Conservation (phyloP, 352 stramenopile genomes). For the Phytophthora nicotianae region DNA sequence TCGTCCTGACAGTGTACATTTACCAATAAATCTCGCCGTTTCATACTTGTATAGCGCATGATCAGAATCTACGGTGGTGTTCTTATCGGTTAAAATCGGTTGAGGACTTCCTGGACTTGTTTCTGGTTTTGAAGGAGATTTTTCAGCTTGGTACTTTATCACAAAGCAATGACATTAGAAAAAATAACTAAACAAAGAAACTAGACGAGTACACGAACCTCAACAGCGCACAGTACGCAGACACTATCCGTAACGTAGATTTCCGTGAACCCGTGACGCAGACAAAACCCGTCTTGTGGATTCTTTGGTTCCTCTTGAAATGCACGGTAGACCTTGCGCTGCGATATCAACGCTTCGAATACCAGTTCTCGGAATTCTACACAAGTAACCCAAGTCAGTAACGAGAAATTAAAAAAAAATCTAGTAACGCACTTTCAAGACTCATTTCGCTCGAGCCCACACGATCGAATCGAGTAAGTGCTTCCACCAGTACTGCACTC, state of each 20-base stretch:
- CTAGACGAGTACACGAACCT: conserved; percentile 36
- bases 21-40: neutral
- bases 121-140: conserved; percentile 4
- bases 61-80: neutral
- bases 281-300: conserved; percentile 45
- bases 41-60: neutral
- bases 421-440: conserved; percentile 47
- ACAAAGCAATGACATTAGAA: neutral
- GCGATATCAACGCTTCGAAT: conserved; percentile 40
- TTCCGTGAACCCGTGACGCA: conserved; percentile 54
- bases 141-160: conserved; percentile 24
- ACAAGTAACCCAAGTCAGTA: neutral
- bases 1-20: neutral
- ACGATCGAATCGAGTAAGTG: conserved; percentile 56
- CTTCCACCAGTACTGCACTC: conserved; percentile 43
- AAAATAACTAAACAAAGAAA: neutral
- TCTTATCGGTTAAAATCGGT: neutral
- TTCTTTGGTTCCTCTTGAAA: conserved; percentile 50
- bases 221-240: conserved; percentile 50
- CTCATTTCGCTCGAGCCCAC: conserved; percentile 59
- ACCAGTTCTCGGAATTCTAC: conserved; percentile 59
- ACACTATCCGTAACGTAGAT: conserved; percentile 50
- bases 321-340: conserved; percentile 29
- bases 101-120: neutral
- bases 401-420: neutral